Conservation (phyloP, 768 basidiomycete genomes). For the Suillus fuscotomentosus region DNA sequence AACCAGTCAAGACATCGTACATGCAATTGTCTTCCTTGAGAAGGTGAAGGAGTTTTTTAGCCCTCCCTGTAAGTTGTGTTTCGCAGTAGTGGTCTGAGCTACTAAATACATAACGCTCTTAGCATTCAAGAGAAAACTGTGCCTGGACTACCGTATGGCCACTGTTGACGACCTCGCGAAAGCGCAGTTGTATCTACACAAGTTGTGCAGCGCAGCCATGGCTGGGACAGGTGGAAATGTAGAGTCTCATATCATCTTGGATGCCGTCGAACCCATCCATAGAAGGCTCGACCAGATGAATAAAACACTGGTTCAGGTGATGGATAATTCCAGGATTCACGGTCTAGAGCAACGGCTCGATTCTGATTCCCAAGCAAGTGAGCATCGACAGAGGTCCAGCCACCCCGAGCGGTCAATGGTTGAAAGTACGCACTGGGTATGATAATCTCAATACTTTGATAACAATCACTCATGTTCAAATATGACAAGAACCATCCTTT, state of each 20-base stretch:
- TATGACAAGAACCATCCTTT: background rate
- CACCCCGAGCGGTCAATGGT: background rate
- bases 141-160: background rate
- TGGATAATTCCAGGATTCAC: background rate
- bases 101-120: background rate
- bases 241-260: background rate
- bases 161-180: background rate
- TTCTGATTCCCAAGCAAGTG: background rate
- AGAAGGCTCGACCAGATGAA: background rate
- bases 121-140: background rate
- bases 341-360: background rate
- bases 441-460: background rate
- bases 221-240: background rate
- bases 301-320: background rate
- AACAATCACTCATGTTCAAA: background rate
- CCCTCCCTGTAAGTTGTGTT: background rate
- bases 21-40: background rate
- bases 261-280: background rate
- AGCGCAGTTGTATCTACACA: background rate
- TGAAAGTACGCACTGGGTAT: too few relatives aligned
- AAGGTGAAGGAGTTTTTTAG: background rate
- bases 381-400: background rate
- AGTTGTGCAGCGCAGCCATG: background rate
- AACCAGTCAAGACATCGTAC: background rate
- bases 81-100: background rate